Percentiles rank a stretch among this genome's conserved stretches.
These are phyloP conservation scores for Eucalyptus victrix DNA, from an alignment of 345 rosid species.

Conservation along the genomic window DNA sequence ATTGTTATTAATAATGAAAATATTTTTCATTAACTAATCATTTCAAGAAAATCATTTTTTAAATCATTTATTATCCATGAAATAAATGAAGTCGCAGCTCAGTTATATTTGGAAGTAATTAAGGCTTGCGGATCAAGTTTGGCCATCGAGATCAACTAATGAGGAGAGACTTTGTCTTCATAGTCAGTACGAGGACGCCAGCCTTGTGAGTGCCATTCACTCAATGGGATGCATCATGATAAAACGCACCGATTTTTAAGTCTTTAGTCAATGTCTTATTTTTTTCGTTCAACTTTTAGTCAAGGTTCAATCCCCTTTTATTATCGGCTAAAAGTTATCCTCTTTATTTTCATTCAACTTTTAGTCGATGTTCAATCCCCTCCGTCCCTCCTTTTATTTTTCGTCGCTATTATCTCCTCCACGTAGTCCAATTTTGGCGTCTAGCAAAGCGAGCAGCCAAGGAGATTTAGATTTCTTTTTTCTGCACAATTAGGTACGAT, in stretches of 20 bases:
- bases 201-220: no score
- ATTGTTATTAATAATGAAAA: not conserved
- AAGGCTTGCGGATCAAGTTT: not conserved
- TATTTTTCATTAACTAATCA: not conserved
- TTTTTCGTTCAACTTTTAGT: not conserved
- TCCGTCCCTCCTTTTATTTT: not conserved
- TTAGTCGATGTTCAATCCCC: not conserved
- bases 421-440: not conserved
- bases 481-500: not conserved
- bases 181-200: no score
- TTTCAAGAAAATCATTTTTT: accelerated
- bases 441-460: not conserved
- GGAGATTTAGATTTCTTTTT: not conserved
- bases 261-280: not conserved
- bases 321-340: no score
- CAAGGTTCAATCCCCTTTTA: not conserved
- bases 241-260: not conserved
- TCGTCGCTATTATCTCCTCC: not conserved
- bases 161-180: not conserved
- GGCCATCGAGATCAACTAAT: not conserved
- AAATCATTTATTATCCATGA: accelerated
- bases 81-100: not conserved
- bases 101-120: not conserved
- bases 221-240: not conserved
- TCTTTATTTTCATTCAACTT: no score